Evolutionary conservation across 352 stramenopile species (phyloP), one percentile per base, ranked within the genome.

Genomic region (Aphanomyces astaci): DNA sequence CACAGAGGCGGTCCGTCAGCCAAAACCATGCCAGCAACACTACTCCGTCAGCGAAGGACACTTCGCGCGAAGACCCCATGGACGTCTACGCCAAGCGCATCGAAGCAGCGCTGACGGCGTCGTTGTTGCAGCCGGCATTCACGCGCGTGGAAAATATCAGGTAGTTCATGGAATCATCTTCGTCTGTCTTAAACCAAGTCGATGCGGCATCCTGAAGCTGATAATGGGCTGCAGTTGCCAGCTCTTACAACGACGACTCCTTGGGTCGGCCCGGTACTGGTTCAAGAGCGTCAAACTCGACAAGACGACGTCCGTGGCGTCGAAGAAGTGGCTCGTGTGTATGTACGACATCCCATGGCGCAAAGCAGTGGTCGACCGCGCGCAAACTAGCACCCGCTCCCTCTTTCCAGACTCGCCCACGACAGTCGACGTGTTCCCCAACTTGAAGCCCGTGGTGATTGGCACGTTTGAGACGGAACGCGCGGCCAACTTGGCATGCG

Each of bases 261-360:
- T 92, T 0, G 85, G 85, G 7, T 71, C 78, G 1, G 82, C 75
- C 25, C 72, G 79, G 66, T 93, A 90, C 67, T 92, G 85, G 82
- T 85, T 78, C 46, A 72, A 77, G 1, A 80, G 68, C 2, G 63
- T 93, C 1, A 90, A 90, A 51, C 83, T 87, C 64, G 81, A 90
- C 45, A 84, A 84, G 33, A 71, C 53, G n/a, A 72, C 71, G 28
- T 19, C 25, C 4, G 15, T 62, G 17, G 17, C 40, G 25, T 39
- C 49, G 22, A 83, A 81, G 62, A 76, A 75, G 27, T 92, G 84
- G 84, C 75, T 87, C 43, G 81, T 78, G 0, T 78, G 77, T 62
- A 63, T 80, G 25, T 90, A 82, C 59, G 72, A 89, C n/a, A 32
- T 83, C 2, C 70, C 70, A 2, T 86, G 73, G 33, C 77, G 80